Evolutionary conservation across 2,329 filamentous ascomycete genomes (phyloP).

Genomic region (Lecanoromycetidae sp.): DNA sequence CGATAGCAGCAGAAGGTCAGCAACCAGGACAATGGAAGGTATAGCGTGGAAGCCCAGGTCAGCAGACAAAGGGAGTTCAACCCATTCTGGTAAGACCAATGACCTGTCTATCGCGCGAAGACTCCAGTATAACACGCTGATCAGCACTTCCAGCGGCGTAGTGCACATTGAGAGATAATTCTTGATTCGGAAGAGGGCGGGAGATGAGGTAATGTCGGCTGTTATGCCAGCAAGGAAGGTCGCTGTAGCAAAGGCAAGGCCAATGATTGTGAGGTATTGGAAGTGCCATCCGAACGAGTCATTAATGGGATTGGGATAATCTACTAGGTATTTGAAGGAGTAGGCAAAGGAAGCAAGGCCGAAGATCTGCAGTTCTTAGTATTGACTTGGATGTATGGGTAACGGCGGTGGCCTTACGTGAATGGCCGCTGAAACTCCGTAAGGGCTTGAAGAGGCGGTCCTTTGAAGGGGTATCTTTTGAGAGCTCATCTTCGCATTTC

Average conservation of each 20-base stretch:
- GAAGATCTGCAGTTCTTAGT: slow-evolving; percentile 29
- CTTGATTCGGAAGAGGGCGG: slow-evolving; percentile 42
- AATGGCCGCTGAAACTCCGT: slow-evolving; percentile 31
- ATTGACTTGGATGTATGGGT: slow-evolving; percentile 29
- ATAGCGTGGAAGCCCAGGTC: slow-evolving; percentile 40
- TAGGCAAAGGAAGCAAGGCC: slow-evolving; percentile 22
- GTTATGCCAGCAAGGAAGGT: slow-evolving; percentile 44
- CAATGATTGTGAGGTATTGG: slow-evolving; percentile 53
- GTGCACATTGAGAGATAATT: slow-evolving; percentile 46
- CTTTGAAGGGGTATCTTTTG: slow-evolving; percentile 33
- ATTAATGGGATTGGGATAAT: slow-evolving; percentile 26
- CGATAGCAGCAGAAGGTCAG: slow-evolving; percentile 46
- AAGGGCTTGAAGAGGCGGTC: slow-evolving; percentile 30
- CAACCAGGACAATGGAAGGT: slow-evolving; percentile 41
- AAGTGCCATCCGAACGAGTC: slow-evolving; percentile 54
- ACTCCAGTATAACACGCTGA: slow-evolving; percentile 50
- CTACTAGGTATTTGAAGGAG: not conserved
- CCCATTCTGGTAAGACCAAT: slow-evolving; percentile 39
- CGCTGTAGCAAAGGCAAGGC: slow-evolving; percentile 42
- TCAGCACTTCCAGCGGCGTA: slow-evolving; percentile 48
- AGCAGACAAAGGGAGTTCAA: slow-evolving; percentile 27
- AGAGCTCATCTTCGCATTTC: slow-evolving; percentile 12
- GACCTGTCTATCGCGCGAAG: slow-evolving; percentile 36
- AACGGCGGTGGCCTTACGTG: slow-evolving; percentile 27
- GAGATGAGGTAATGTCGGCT: slow-evolving; percentile 43